These are phyloP conservation scores for Epichloe sp. DNA, from an alignment of 2,329 filamentous ascomycete genomes.

Conservation along the genomic window DNA sequence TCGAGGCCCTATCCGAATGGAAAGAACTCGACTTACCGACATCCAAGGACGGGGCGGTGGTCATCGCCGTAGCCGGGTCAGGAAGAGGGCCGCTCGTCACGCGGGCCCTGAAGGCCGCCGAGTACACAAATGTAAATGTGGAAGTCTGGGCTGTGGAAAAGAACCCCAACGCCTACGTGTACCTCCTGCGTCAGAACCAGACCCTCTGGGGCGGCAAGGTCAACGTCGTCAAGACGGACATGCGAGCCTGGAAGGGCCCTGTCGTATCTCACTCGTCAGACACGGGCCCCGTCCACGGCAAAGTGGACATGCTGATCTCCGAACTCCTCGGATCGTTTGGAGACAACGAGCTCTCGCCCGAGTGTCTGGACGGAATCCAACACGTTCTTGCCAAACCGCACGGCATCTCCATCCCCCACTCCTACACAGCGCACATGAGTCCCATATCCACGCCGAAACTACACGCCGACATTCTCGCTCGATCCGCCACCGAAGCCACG, in stretches of 20 bases:
- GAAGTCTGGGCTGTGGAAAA: slow-evolving; percentile 92
- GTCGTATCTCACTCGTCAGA: slow-evolving; percentile 30
- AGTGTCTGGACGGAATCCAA: slow-evolving; percentile 92
- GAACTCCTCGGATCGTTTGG: slow-evolving; percentile 91
- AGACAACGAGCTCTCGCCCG: slow-evolving; percentile 92
- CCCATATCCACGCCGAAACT: slow-evolving; percentile 82
- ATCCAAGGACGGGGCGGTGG: slow-evolving; percentile 55
- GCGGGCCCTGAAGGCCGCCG: slow-evolving; percentile 68
- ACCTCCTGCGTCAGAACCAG: slow-evolving; percentile 76
- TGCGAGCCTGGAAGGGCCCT: slow-evolving; percentile 91
- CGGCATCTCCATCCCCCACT: slow-evolving; percentile 80
- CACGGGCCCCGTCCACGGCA: slow-evolving; percentile 37
- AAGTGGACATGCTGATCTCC: slow-evolving; percentile 86
- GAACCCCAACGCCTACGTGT: slow-evolving; percentile 94
- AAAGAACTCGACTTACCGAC: slow-evolving; percentile 57
- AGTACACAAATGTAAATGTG: slow-evolving; percentile 61
- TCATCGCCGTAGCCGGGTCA: slow-evolving; percentile 86
- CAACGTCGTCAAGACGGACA: slow-evolving; percentile 87
- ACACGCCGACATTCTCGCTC: slow-evolving; percentile 62
- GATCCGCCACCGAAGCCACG: slow-evolving; percentile 46
- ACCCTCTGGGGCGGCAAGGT: slow-evolving; percentile 69
- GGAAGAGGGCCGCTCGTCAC: slow-evolving; percentile 88
- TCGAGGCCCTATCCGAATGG: slow-evolving; percentile 73
- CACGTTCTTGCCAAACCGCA: slow-evolving; percentile 65
- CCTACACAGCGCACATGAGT: slow-evolving; percentile 88